Base-by-base conservation (phyloP, 2,329 filamentous ascomycete genomes). In the Colletotrichum tamarilloi region DNA sequence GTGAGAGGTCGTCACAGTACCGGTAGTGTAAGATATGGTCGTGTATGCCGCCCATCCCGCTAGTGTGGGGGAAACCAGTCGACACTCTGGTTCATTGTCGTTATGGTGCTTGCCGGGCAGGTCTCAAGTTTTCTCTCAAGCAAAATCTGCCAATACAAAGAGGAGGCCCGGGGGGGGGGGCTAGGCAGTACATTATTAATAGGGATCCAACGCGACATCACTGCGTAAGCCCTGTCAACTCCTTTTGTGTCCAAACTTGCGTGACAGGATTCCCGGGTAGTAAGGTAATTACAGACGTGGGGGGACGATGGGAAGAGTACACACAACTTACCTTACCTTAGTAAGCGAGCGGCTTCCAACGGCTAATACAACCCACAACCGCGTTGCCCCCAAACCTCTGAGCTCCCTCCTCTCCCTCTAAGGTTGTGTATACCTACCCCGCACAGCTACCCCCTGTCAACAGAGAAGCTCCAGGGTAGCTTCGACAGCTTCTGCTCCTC, bases 391-490 rank as follows among this genome's bases (percentile, higher is more conserved):
- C 11, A 32, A 24, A 32, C 58, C 56, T 42, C 38, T 26, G 46
- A 53, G 60, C 62, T 55, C 19, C 19, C 62, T 53, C n/a, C 30
- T 32, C 49, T 26, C 26, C 22, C 26, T 42, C 57, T 28, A 22
- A 65, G 30, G 22, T 56, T 22, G 14, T 14, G 58, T 32, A 46
- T 42, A 62, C 46, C 56, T 72, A 72, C 57, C 63, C 68, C 63
- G 68, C 68, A 67, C 67, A 64, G 38, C 38, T 42, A 12, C 38
- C 57, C 63, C 60, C 59, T 53, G 32, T 35, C 62, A 53, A 42
- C 14, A 42, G 38, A 42, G 65, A 26, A 65, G 67, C 67, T 69
- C 49, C 42, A 56, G 62, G 62, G 52, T 38, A 65, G 62, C 62
- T 53, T 53, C 46, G 38, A 53, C 30, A 42, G 56, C 57, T 70